These are phyloP conservation scores for Blakeslea trispora DNA, from an alignment of 371 early-diverging fungal species.

Conservation along the genomic window DNA sequence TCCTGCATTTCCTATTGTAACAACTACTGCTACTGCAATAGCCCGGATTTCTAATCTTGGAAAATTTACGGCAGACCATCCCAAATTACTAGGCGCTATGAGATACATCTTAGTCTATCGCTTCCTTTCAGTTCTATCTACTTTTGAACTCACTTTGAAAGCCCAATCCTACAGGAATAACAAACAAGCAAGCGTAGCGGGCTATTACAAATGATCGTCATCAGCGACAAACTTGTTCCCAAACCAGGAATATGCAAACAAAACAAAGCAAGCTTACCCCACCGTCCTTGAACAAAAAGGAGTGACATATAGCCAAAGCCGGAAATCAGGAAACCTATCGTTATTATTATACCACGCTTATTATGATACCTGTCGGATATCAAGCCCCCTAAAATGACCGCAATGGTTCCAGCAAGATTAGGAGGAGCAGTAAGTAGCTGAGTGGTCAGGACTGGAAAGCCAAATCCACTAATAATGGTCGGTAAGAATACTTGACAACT, in stretches of 20 bases:
- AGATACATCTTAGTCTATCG: not conserved
- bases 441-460: slow-evolving; percentile 36
- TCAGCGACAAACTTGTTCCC: not conserved
- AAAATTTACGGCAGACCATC: slow-evolving; percentile 41
- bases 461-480: slow-evolving; percentile 38
- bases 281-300: slow-evolving; percentile 20
- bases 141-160: slow-evolving; percentile 26
- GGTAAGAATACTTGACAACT: slow-evolving; percentile 31
- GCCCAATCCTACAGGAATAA: slow-evolving; percentile 27
- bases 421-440: slow-evolving; percentile 48
- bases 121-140: not conserved
- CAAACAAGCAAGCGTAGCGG: slow-evolving; percentile 21
- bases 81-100: slow-evolving; percentile 34
- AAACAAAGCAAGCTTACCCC: slow-evolving; percentile 23
- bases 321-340: slow-evolving; percentile 20
- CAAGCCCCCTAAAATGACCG: slow-evolving; percentile 25
- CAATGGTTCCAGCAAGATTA: slow-evolving; percentile 18
- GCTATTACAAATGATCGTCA: slow-evolving; percentile 8
- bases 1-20: slow-evolving; percentile 44
- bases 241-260: not conserved
- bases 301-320: slow-evolving; percentile 30
- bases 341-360: slow-evolving; percentile 27
- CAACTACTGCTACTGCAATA: slow-evolving; percentile 39
- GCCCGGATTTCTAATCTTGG: slow-evolving; percentile 34
- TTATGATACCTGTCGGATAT: slow-evolving; percentile 28